These are phyloP conservation scores for Entomortierella chlamydospora DNA, from an alignment of 192 early-diverging fungal species.

Conservation along the genomic window DNA sequence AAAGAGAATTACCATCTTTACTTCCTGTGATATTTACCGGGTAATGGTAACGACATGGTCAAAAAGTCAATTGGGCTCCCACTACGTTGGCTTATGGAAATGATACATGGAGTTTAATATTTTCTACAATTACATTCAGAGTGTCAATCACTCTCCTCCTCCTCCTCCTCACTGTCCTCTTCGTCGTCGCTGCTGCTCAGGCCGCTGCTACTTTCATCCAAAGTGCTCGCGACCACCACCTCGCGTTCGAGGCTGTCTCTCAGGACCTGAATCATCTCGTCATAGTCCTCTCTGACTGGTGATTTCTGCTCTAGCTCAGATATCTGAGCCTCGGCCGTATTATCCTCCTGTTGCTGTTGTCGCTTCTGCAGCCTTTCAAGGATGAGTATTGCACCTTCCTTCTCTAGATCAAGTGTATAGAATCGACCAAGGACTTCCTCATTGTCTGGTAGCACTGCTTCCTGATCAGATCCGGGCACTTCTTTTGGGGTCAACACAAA, in stretches of 20 bases:
- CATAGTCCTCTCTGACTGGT: constrained; percentile 29
- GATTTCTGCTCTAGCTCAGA: neutral
- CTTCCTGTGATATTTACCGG: too few relatives aligned
- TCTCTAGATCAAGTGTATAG: constrained; percentile 48
- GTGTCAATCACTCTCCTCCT: neutral
- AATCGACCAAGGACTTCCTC: constrained; percentile 44
- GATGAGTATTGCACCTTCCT: constrained; percentile 43
- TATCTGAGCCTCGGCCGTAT: neutral
- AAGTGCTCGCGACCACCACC: constrained; percentile 16
- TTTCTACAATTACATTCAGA: too few relatives aligned
- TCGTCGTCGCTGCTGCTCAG: constrained; percentile 18
- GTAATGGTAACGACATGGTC: too few relatives aligned
- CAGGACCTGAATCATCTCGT: constrained; percentile 31
- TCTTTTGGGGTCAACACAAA: constrained; percentile 25
- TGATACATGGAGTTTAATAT: too few relatives aligned
- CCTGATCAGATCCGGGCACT: neutral
- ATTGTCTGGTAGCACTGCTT: constrained; percentile 26
- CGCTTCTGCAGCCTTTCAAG: constrained; percentile 27
- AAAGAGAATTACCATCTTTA: too few relatives aligned
- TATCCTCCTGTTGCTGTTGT: constrained; percentile 13
- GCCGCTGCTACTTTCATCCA: constrained; percentile 11
- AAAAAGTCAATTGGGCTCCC: too few relatives aligned
- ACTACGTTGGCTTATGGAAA: too few relatives aligned
- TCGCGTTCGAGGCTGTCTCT: constrained; percentile 44
- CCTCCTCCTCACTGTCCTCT: constrained; percentile 15